phyloP scores from a whole-genome alignment of 129 eudicot genomes.

The Arctium minus region DNA sequence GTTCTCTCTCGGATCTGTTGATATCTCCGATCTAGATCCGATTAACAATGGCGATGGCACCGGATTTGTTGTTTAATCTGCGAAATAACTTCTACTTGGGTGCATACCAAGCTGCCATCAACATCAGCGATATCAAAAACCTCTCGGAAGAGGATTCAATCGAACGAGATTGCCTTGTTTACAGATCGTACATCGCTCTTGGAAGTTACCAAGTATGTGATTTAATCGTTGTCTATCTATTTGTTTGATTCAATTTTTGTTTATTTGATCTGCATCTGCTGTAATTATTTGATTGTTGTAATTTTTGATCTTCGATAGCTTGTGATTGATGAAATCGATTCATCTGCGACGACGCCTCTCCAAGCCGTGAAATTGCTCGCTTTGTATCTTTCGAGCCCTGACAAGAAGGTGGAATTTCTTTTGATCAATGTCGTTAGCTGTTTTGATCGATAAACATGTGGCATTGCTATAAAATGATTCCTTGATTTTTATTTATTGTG shows the following conservation, averaged over 20 bases:
- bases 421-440: background rate
- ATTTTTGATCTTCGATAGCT: slow-evolving; percentile 40
- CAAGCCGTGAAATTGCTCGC: slow-evolving; percentile 96
- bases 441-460: background rate
- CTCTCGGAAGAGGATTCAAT: slow-evolving; percentile 73
- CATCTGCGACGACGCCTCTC: slow-evolving; percentile 83
- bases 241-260: background rate
- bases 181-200: slow-evolving; percentile 89
- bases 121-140: slow-evolving; percentile 72
- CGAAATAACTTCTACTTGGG: slow-evolving; percentile 83
- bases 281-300: background rate
- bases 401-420: slow-evolving; percentile 49
- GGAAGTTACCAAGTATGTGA: slow-evolving; percentile 70
- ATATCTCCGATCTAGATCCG: slow-evolving; percentile 26
- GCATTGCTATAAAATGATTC: slow-evolving; percentile 1
- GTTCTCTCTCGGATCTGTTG: slow-evolving; percentile 6
- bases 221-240: background rate
- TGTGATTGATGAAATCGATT: slow-evolving; percentile 85
- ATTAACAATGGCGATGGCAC: slow-evolving; percentile 52
- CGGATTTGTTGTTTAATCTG: slow-evolving; percentile 70
- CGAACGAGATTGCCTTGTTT: slow-evolving; percentile 75
- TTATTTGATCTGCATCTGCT: slow-evolving; percentile 8
- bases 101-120: slow-evolving; percentile 89
- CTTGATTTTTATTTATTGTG: slow-evolving; percentile 2
- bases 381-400: slow-evolving; percentile 62